Evolutionary conservation across 371 early-diverging fungal species (phyloP).

Genomic region (Mortierella sp.): DNA sequence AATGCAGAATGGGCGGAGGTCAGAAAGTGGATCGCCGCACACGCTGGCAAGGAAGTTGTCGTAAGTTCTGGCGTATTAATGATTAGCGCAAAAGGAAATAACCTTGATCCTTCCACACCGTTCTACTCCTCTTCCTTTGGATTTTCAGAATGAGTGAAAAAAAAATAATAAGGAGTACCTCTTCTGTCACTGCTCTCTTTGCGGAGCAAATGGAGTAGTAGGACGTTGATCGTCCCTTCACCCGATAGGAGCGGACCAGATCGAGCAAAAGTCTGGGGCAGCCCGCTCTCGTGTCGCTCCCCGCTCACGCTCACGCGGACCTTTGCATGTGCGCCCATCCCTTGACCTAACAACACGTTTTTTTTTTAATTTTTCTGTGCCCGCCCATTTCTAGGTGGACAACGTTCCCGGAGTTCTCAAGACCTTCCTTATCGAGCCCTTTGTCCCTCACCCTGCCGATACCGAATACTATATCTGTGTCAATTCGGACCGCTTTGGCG

Average conservation of each 20-base stretch:
- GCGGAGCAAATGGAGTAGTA: too few relatives aligned
- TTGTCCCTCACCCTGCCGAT: conserved; percentile 87
- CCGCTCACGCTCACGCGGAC: too few relatives aligned
- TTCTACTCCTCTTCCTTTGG: too few relatives aligned
- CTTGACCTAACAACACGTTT: neutral
- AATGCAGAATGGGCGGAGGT: conserved; percentile 90
- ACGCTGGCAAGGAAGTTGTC: conserved; percentile 86
- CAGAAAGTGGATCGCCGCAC: conserved; percentile 88
- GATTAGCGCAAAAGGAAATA: too few relatives aligned
- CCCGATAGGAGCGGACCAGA: too few relatives aligned
- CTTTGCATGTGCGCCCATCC: neutral
- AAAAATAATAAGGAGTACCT: too few relatives aligned
- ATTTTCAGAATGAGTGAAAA: too few relatives aligned
- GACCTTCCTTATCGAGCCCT: conserved; percentile 93
- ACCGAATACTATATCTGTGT: conserved; percentile 96
- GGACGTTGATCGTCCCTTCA: too few relatives aligned
- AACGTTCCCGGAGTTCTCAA: conserved; percentile 83
- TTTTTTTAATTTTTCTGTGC: conserved; percentile 7
- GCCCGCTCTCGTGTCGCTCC: too few relatives aligned
- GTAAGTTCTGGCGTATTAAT: conserved; percentile 55
- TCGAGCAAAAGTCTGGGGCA: too few relatives aligned
- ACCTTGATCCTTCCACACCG: too few relatives aligned
- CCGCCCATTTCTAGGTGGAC: conserved; percentile 67
- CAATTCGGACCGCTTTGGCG: conserved; percentile 92
- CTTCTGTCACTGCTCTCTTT: too few relatives aligned